Evolutionary conservation across 805 yeast species (phyloP).

Genomic region (Candida pseudofarinosa): DNA sequence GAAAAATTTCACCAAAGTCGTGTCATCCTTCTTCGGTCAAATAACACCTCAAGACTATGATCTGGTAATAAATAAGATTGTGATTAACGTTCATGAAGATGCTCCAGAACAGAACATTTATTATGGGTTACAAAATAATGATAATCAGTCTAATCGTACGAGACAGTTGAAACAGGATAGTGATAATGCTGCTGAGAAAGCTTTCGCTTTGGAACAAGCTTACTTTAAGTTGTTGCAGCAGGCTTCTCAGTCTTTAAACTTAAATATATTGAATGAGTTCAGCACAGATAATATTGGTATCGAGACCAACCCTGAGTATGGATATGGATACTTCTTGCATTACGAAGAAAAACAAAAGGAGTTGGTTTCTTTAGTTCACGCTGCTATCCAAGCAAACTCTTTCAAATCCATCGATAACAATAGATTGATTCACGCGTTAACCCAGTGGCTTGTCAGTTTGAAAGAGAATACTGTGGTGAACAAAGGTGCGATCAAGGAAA

Average conservation of each 20-base stretch:
- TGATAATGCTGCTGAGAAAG: slow-evolving; percentile 19
- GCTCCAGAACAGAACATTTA: slow-evolving; percentile 60
- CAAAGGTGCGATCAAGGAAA: slow-evolving; percentile 22
- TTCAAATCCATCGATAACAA: slow-evolving; percentile 42
- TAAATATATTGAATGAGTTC: slow-evolving; percentile 60
- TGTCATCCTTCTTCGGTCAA: slow-evolving; percentile 54
- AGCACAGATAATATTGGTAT: slow-evolving; percentile 40
- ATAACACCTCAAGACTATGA: slow-evolving; percentile 34
- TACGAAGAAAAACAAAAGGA: slow-evolving; percentile 47
- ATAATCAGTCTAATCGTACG: slow-evolving; percentile 24
- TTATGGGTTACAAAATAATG: slow-evolving; percentile 46
- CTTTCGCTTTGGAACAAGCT: slow-evolving; percentile 62
- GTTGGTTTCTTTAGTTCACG: slow-evolving; percentile 43
- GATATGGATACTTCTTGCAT: slow-evolving; percentile 72
- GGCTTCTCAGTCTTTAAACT: slow-evolving; percentile 46
- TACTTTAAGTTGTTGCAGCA: slow-evolving; percentile 74
- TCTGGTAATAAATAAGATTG: slow-evolving; percentile 45
- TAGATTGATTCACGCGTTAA: slow-evolving; percentile 51
- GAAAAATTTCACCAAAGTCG: slow-evolving; percentile 46
- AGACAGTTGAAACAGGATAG: slow-evolving; percentile 16
- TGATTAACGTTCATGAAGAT: slow-evolving; percentile 47
- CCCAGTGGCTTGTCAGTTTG: slow-evolving; percentile 66
- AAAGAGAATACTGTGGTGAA: slow-evolving; percentile 26
- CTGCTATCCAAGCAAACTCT: slow-evolving; percentile 42
- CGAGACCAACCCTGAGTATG: slow-evolving; percentile 73